Conservation (phyloP, 805 yeast species). For the Metschnikowia matae region DNA sequence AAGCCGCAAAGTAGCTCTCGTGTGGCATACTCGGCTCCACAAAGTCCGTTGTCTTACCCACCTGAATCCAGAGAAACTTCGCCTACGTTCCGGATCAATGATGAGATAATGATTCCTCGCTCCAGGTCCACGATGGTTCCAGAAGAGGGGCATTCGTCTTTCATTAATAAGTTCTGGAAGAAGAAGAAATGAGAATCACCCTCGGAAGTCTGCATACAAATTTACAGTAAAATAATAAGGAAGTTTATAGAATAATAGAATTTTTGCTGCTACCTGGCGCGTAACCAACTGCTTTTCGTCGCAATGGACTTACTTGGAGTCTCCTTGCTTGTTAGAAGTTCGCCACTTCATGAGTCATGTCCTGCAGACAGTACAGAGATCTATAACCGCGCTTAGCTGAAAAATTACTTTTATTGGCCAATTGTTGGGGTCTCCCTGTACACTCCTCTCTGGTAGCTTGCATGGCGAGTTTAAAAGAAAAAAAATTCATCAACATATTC, state of each 20-base stretch:
- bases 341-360: constrained; percentile 7
- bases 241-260: constrained; percentile 3
- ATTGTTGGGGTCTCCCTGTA: constrained; percentile 2
- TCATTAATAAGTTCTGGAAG: constrained; percentile 20
- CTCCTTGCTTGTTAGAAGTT: not conserved
- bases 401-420: constrained; percentile 29
- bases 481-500: not conserved
- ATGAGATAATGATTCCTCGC: constrained; percentile 7
- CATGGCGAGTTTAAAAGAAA: constrained; percentile 2
- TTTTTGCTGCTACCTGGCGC: not conserved
- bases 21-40: constrained; percentile 13
- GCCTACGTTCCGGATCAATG: constrained; percentile 4
- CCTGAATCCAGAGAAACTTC: constrained; percentile 5
- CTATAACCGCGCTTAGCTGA: constrained; percentile 39
- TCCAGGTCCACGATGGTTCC: constrained; percentile 8
- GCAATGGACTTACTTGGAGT: not conserved
- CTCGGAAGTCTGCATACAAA: not conserved
- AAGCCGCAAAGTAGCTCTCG: constrained; percentile 12
- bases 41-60: constrained; percentile 11
- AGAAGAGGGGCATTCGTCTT: constrained; percentile 10
- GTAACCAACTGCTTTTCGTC: not conserved
- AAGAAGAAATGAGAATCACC: constrained; percentile 13
- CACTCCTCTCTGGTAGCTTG: constrained; percentile 1
- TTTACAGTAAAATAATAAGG: not conserved
- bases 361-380: constrained; percentile 22